These are phyloP conservation scores for Chamaecrista fasciculata DNA, from an alignment of 306 rosid species.

Conservation along the genomic window DNA sequence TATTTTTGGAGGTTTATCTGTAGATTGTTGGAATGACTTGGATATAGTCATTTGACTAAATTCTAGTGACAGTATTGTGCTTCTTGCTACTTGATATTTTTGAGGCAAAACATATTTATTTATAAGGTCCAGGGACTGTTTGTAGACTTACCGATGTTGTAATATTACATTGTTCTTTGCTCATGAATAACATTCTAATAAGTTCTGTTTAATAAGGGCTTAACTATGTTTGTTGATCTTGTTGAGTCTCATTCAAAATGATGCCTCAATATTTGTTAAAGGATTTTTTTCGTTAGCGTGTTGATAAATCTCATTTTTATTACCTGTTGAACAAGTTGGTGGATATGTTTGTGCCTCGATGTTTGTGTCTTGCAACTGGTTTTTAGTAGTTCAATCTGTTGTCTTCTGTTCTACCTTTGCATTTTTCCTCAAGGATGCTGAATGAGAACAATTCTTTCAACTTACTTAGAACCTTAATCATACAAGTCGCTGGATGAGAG, in stretches of 20 bases:
- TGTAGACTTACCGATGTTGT: background rate
- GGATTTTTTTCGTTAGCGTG: background rate
- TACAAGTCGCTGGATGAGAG: slow-evolving; percentile 4
- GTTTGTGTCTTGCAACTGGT: background rate
- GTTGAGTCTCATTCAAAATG: slow-evolving; percentile 9
- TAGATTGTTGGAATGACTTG: background rate
- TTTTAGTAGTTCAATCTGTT: slow-evolving; percentile 8
- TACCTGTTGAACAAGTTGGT: background rate
- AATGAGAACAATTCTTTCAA: background rate
- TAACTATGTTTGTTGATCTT: background rate
- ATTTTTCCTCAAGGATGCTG: slow-evolving; percentile 12
- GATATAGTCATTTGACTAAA: background rate
- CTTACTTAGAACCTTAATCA: background rate
- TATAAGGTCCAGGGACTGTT: background rate
- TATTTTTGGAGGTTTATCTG: background rate
- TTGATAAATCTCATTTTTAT: slow-evolving; percentile 1
- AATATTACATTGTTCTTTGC: background rate
- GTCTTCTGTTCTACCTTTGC: slow-evolving; percentile 9
- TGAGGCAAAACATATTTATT: background rate
- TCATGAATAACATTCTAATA: background rate
- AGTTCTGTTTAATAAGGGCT: background rate
- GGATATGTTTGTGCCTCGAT: background rate
- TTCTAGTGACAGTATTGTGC: background rate
- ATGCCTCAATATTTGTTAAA: slow-evolving; percentile 9
- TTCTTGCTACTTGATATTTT: background rate